Conservation (phyloP, 2,329 filamentous ascomycete genomes). For the Aureobasidium sp. region DNA sequence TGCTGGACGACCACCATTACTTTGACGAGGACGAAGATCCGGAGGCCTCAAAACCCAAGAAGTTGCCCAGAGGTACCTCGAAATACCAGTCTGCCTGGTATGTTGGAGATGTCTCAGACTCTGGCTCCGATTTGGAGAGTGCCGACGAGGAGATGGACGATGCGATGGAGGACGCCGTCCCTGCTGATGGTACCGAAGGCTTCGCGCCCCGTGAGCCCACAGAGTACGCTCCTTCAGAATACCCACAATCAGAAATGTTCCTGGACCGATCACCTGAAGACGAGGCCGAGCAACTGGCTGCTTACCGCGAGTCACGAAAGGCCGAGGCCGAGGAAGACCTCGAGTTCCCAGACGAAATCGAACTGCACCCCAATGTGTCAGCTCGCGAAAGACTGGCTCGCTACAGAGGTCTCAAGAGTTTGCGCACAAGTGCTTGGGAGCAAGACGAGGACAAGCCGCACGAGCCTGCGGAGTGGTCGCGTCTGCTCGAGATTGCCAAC, state of each 20-base stretch:
- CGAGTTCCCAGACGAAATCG: slow-evolving; percentile 96
- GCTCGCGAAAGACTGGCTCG: slow-evolving; percentile 77
- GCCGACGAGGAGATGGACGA: slow-evolving; percentile 49
- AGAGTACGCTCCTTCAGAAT: slow-evolving; percentile 68
- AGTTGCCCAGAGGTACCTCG: slow-evolving; percentile 83
- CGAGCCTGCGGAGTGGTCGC: slow-evolving; percentile 83
- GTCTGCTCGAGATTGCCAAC: slow-evolving; percentile 78
- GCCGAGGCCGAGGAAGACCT: slow-evolving; percentile 81
- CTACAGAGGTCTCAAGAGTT: slow-evolving; percentile 86
- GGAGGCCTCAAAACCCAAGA: slow-evolving; percentile 55
- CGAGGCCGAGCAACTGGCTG: slow-evolving; percentile 71
- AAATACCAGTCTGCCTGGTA: slow-evolving; percentile 94
- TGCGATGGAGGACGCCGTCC: slow-evolving; percentile 45
- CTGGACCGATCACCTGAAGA: slow-evolving; percentile 71
- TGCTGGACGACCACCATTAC: slow-evolving; percentile 95
- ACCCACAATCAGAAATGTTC: slow-evolving; percentile 90
- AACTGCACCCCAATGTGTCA: slow-evolving; percentile 77
- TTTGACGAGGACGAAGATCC: slow-evolving; percentile 71
- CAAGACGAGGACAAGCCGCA: slow-evolving; percentile 77
- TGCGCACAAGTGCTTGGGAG: slow-evolving; percentile 82
- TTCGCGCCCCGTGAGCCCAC: slow-evolving; percentile 46
- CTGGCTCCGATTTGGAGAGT: slow-evolving; percentile 75
- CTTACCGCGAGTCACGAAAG: slow-evolving; percentile 69
- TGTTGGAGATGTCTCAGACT: slow-evolving; percentile 70
- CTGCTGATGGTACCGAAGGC: slow-evolving; percentile 77